phyloP scores from a whole-genome alignment of 75 land plant species.

The Ceratopteris richardii region DNA sequence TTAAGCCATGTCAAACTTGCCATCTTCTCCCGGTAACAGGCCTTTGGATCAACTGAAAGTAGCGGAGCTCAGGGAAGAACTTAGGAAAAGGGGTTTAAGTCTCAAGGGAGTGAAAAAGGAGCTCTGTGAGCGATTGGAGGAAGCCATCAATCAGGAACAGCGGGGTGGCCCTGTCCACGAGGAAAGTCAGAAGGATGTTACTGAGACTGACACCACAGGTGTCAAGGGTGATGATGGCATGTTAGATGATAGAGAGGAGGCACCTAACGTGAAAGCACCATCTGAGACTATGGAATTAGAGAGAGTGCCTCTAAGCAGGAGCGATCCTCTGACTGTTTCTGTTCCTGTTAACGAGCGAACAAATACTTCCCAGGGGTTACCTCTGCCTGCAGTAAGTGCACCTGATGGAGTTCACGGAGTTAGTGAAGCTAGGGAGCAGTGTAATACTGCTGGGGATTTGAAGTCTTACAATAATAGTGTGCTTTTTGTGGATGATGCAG shows the following conservation, averaged over 20 bases:
- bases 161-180: constrained; percentile 4
- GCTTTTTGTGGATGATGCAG: too few species aligned
- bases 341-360: not conserved
- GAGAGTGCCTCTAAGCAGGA: too few species aligned
- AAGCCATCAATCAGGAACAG: constrained; percentile 51
- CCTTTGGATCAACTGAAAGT: constrained; percentile 94
- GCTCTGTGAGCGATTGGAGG: constrained; percentile 58
- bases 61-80: constrained; percentile 86
- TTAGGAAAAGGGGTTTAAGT: constrained; percentile 56
- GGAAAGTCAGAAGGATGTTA: constrained; percentile 2
- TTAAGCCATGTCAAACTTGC: constrained; percentile 39
- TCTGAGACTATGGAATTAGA: too few species aligned
- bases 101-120: constrained; percentile 81
- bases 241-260: too few species aligned
- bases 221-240: too few species aligned
- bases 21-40: constrained; percentile 40
- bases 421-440: too few species aligned
- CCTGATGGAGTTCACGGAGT: too few species aligned
- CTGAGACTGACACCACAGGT: not conserved
- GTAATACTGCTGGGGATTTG: too few species aligned
- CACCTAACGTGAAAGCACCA: too few species aligned
- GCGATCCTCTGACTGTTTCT: too few species aligned
- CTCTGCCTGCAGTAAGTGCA: too few species aligned
- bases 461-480: too few species aligned
- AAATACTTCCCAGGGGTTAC: not conserved